Percentiles rank a stretch among this genome's conserved stretches.
Evolutionary conservation across 2,329 filamentous ascomycete species (phyloP).

Genomic region (Curvularia spicifera): DNA sequence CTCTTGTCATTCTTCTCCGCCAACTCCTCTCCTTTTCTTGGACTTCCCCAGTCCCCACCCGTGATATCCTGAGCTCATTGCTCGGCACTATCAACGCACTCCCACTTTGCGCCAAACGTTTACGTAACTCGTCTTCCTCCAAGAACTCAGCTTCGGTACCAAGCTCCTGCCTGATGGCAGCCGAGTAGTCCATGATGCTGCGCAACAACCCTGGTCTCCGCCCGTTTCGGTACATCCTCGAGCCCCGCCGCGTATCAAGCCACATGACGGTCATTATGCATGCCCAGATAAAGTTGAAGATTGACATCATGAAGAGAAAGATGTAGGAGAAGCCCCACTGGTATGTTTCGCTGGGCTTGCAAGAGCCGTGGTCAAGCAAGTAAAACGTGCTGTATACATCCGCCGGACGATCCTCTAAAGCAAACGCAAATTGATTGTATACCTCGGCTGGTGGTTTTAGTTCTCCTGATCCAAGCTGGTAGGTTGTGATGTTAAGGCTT

Average conservation of each 20-base stretch:
- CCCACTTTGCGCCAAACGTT: conserved; percentile 27
- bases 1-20: conserved; percentile 32
- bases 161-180: conserved; percentile 38
- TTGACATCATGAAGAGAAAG: conserved; percentile 45
- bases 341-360: conserved; percentile 42
- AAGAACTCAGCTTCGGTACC: conserved; percentile 26
- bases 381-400: conserved; percentile 26
- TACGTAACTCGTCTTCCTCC: conserved; percentile 33
- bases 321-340: conserved; percentile 48
- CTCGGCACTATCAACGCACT: conserved; percentile 35
- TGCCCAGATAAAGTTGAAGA: conserved; percentile 44
- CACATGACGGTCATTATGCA: conserved; percentile 46
- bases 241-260: conserved; percentile 37
- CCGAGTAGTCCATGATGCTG: conserved; percentile 38
- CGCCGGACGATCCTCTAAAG: conserved; percentile 19
- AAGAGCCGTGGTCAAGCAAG: conserved; percentile 34
- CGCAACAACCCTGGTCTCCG: conserved; percentile 38
- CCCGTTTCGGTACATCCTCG: conserved; percentile 40
- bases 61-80: conserved; percentile 33
- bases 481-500: conserved; percentile 6
- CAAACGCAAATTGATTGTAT: background rate
- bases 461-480: background rate
- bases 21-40: conserved; percentile 22
- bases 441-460: background rate
- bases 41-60: conserved; percentile 17